These are phyloP conservation scores for Xylariomycetidae sp. DNA, from an alignment of 2,329 filamentous ascomycete genomes.

Conservation along the genomic window DNA sequence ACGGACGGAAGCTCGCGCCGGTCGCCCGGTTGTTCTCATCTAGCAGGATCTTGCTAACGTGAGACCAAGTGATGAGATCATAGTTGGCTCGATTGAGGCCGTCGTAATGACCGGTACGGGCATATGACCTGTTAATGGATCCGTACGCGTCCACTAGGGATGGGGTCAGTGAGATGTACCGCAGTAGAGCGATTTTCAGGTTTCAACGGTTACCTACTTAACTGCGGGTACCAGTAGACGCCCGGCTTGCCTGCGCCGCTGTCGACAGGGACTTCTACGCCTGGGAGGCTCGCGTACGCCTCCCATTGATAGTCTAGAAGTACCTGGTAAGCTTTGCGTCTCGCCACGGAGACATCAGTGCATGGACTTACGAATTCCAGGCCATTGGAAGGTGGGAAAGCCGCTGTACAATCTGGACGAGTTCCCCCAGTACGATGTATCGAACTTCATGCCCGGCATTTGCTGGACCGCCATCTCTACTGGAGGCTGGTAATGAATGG, in stretches of 20 bases:
- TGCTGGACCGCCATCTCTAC: conserved; percentile 16
- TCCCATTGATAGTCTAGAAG: conserved; percentile 21
- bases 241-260: conserved; percentile 35
- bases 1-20: conserved; percentile 26
- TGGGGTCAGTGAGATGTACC: too few species aligned
- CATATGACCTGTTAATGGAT: conserved; percentile 35
- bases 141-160: conserved; percentile 38
- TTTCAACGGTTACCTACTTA: too few species aligned
- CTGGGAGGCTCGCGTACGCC: conserved; percentile 32
- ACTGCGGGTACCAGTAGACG: conserved; percentile 39
- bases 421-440: conserved; percentile 33
- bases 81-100: conserved; percentile 25
- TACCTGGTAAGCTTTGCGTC: too few species aligned
- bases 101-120: conserved; percentile 32
- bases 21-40: conserved; percentile 21
- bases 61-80: conserved; percentile 25
- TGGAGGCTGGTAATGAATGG: conserved; percentile 17
- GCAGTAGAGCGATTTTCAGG: too few species aligned
- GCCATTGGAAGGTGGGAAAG: conserved; percentile 36
- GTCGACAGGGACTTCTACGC: conserved; percentile 33
- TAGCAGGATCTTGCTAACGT: conserved; percentile 25
- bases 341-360: too few species aligned
- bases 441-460: conserved; percentile 28
- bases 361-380: too few species aligned
- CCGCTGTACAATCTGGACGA: conserved; percentile 31